A percentile compares a stretch with the other conserved stretches of the same genome.
Evolutionary conservation across 345 rosid genomes (phyloP).

Genomic region (Hibiscus trionum): DNA sequence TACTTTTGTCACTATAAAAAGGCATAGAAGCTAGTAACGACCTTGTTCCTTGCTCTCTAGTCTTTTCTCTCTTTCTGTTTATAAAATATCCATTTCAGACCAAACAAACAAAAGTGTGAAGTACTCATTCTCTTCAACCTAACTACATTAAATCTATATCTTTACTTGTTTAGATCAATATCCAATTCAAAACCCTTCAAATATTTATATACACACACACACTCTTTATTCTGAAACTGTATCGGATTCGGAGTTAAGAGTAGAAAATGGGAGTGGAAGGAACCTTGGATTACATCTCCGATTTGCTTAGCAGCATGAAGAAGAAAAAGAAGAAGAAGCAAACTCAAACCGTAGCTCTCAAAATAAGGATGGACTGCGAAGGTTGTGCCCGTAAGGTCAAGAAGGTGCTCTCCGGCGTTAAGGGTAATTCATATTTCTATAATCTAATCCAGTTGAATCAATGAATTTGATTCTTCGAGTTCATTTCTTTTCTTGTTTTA

Average conservation of each 20-base stretch:
- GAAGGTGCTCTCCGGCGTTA: conserved; percentile 57
- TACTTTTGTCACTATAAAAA: conserved; percentile 6
- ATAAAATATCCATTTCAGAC: too few species aligned
- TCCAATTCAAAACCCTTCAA: background rate
- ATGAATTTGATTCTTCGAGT: background rate
- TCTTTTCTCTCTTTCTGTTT: background rate
- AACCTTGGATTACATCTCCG: conserved; percentile 61
- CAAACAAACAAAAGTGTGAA: too few species aligned
- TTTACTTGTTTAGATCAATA: background rate
- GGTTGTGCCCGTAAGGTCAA: conserved; percentile 86
- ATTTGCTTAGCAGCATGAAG: conserved; percentile 34
- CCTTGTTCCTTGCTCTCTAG: background rate
- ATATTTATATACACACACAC: background rate
- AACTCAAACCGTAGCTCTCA: conserved; percentile 62
- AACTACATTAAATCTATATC: background rate
- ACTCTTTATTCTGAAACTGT: background rate
- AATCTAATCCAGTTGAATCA: too few species aligned
- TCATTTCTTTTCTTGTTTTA: background rate
- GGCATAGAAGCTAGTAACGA: background rate
- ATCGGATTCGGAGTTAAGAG: background rate
- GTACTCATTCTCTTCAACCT: background rate
- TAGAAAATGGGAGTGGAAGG: conserved; percentile 66
- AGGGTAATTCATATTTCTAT: conserved; percentile 33
- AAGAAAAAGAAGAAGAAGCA: conserved; percentile 56
- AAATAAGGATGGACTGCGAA: conserved; percentile 79